Evolutionary conservation across 2,329 filamentous ascomycete species (phyloP), one percentile per base, ranked within the genome.

Genomic region (Dryadomyces quercus-mongolicae): DNA sequence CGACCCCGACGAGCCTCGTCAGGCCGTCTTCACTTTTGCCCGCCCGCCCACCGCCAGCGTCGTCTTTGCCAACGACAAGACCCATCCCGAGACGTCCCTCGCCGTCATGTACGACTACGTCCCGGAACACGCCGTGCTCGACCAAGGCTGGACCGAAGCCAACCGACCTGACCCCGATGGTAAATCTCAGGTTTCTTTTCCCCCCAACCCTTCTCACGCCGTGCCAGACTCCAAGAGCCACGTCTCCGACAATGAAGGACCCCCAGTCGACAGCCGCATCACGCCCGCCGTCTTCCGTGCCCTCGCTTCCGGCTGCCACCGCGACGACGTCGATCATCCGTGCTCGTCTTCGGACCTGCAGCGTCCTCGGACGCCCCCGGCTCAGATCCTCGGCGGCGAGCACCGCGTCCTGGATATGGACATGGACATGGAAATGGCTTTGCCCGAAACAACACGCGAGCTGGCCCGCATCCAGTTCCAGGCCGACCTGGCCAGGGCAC

Each of bases 241-340:
- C 36, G 63, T 72, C 18, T 69, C 66, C 0, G 71, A 74, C 51
- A 64, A 68, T 20, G 73, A 77, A 55, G 71, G 69, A 1, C 66
- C 67, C 21, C 63, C 65, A 0, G 58, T 64, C 4, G 60, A 64
- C 4, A 66, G 64, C 1, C 55, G 54, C 21, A 55, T 62, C 34
- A 50, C 59, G 15, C 58, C 61, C 1, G 53, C 53, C 36, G 49
- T 49, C 18, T 61, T 62, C 25, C 57, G 54, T 1, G 53, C 56
- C 4, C 53, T 60, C 9, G 57, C 56, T 1, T 48, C 55, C 12
- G 61, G 61, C 49, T 58, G 56, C 49, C 36, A 38, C 15, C 54
- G 43, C 12, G 51, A 58, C 46, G 51, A 56, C 36, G 55, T 56
- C 0, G 49, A 56, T 53, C 21, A 36, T 0, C 53, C 25, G 4